Evolutionary conservation across 129 eudicot species (phyloP).

Genomic region (Mikania micrantha): DNA sequence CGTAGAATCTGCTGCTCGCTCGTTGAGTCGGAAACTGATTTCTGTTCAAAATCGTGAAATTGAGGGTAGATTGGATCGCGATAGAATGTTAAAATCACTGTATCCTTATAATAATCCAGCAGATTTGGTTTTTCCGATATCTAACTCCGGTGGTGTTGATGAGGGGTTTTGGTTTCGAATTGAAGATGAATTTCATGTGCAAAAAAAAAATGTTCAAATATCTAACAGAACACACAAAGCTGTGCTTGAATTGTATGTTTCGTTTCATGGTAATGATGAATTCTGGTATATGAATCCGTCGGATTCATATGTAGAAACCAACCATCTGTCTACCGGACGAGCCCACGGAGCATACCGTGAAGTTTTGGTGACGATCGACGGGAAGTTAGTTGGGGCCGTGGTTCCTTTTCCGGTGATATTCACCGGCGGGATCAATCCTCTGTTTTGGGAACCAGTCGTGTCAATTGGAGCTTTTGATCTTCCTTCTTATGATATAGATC

Average conservation of each 20-base stretch:
- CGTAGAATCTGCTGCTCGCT: neutral
- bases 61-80: neutral
- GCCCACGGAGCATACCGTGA: constrained; percentile 69
- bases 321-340: constrained; percentile 33
- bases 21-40: constrained; percentile 29
- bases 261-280: constrained; percentile 73
- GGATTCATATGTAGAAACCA: constrained; percentile 36
- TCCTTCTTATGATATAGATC: constrained; percentile 57
- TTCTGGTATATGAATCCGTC: constrained; percentile 81
- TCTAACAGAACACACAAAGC: constrained; percentile 38
- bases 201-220: constrained; percentile 25
- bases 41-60: constrained; percentile 1
- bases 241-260: constrained; percentile 61
- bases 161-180: constrained; percentile 68
- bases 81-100: neutral
- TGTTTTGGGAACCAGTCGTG: constrained; percentile 77
- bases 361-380: constrained; percentile 60
- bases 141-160: neutral
- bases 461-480: constrained; percentile 73
- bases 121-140: constrained; percentile 56
- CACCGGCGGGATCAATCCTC: constrained; percentile 69
- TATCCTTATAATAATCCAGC: constrained; percentile 42
- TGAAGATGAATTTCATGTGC: constrained; percentile 32
- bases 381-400: constrained; percentile 46
- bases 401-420: constrained; percentile 72